A percentile compares a stretch with the other conserved stretches of the same genome.
These are phyloP conservation scores for Pythium sp. DNA, from an alignment of 352 stramenopile species.

Conservation along the genomic window DNA sequence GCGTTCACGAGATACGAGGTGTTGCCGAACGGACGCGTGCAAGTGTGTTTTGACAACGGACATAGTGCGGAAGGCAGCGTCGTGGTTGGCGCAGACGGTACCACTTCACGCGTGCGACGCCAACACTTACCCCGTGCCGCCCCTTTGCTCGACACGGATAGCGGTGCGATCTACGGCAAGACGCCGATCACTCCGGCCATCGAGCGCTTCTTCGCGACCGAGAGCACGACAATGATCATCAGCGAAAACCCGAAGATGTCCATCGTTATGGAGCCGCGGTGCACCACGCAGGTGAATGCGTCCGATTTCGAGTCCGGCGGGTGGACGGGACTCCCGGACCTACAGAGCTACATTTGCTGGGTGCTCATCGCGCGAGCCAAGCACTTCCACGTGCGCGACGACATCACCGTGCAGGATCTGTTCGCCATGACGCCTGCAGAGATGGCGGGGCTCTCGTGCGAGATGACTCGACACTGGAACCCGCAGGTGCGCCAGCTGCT, in stretches of 20 bases:
- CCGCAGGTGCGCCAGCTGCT: conserved; percentile 44
- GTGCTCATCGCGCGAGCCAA: conserved; percentile 49
- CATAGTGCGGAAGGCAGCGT: conserved; percentile 37
- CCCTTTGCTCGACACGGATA: conserved; percentile 57
- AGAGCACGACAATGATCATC: conserved; percentile 51
- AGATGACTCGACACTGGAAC: conserved; percentile 50
- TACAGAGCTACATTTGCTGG: conserved; percentile 67
- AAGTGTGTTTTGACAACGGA: conserved; percentile 53
- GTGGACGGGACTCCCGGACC: conserved; percentile 20
- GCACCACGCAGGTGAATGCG: conserved; percentile 28
- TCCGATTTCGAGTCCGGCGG: conserved; percentile 21
- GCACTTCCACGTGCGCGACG: conserved; percentile 36
- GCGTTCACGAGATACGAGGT: conserved; percentile 45
- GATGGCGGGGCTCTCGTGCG: conserved; percentile 41
- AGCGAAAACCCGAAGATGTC: conserved; percentile 49
- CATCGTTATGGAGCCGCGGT: conserved; percentile 55
- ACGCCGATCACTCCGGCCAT: conserved; percentile 47
- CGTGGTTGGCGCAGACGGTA: conserved; percentile 55
- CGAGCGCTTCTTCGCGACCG: conserved; percentile 41
- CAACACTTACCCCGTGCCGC: conserved; percentile 48
- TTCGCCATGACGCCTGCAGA: conserved; percentile 43
- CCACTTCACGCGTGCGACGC: conserved; percentile 49
- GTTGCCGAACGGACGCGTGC: conserved; percentile 37
- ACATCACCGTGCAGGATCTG: conserved; percentile 35
- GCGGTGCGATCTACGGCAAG: conserved; percentile 67